Base-by-base conservation (phyloP, 768 basidiomycete species). In the Lyophyllum shimeji region DNA sequence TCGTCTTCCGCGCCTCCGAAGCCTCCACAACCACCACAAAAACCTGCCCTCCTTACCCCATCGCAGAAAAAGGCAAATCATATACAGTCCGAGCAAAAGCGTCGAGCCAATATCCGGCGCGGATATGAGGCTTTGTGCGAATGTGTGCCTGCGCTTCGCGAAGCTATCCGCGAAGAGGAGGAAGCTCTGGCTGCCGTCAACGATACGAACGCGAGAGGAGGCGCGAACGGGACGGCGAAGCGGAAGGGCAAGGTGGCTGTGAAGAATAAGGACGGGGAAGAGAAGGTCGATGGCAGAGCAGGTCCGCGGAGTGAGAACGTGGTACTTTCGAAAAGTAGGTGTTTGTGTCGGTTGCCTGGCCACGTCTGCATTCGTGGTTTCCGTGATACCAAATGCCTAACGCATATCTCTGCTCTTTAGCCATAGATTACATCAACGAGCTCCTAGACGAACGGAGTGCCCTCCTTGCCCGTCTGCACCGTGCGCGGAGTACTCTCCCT, bases 61-160 rank as follows among this genome's bases (percentile, higher is more conserved):
- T 86, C 88, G 1, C 91, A 95, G 76, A 95, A 95, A 69, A 92
- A 95, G 67, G 89, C 89, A 39, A 95, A 95, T 64, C 94, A 97
- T 66, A 96, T 97, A 61, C 89, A 92, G 63, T 90, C 87, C 1
- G 95, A 97, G 74, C 93, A 96, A 75, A 95, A 95, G 70, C 86
- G 95, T 23, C 84, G 95, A 29, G 92, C 92, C 13, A 95, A 94
- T 63, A 96, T 97, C 50, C 81, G 93, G 11, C 74, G 86, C 37
- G 95, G 93, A 11, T 96, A 96, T 67, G 94, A 95, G 63, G 85
- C 88, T 7, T 77, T 97, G 0, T 95, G 93, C 64, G 87, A 87
- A 23, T 83, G 84, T 24, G 87, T 97, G 0, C 95, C 95, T 9
- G 77, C 90, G 1, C 76, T 97, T 34, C 73, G 86, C 17, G 92